phyloP scores from a whole-genome alignment of 805 yeast species.

The Nakazawaea siamensis region DNA sequence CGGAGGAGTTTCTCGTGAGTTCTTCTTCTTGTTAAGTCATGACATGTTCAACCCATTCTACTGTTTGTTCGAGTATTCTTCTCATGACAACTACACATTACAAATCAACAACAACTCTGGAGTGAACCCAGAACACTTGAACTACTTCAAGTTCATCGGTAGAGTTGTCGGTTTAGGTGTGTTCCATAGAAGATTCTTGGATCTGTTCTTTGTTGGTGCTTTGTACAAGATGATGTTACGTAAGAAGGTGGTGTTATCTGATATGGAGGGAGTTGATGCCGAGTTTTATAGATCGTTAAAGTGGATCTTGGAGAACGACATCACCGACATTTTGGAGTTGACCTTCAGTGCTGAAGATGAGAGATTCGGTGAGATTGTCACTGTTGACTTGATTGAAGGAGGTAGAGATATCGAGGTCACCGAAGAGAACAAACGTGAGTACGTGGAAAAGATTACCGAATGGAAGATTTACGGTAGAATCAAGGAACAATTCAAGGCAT shows the following conservation, averaged over 20 bases:
- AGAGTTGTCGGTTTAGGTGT: conserved; percentile 97
- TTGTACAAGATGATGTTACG: conserved; percentile 95
- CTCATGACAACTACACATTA: conserved; percentile 95
- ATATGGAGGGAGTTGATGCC: conserved; percentile 98
- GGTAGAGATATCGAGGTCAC: conserved; percentile 89
- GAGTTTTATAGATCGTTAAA: conserved; percentile 91
- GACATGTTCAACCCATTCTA: conserved; percentile 99
- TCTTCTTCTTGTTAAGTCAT: conserved; percentile 91
- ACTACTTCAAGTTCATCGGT: conserved; percentile 96
- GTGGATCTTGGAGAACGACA: conserved; percentile 95
- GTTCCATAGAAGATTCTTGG: conserved; percentile 95
- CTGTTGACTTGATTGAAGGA: conserved; percentile 81
- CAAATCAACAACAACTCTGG: conserved; percentile 97
- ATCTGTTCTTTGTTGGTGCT: conserved; percentile 97
- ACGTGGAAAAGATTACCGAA: conserved; percentile 89
- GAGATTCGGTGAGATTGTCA: conserved; percentile 86
- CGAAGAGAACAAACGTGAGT: conserved; percentile 91
- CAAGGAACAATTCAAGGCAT: conserved; percentile 92
- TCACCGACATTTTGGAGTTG: conserved; percentile 77
- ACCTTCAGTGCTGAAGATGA: conserved; percentile 86
- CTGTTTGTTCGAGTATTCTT: conserved; percentile 94
- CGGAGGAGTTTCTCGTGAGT: conserved; percentile 99
- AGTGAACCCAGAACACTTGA: conserved; percentile 95
- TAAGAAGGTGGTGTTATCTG: conserved; percentile 90
- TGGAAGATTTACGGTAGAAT: conserved; percentile 94